Base-by-base conservation (phyloP, 805 yeast species). In the Yamadazyma sp. region DNA sequence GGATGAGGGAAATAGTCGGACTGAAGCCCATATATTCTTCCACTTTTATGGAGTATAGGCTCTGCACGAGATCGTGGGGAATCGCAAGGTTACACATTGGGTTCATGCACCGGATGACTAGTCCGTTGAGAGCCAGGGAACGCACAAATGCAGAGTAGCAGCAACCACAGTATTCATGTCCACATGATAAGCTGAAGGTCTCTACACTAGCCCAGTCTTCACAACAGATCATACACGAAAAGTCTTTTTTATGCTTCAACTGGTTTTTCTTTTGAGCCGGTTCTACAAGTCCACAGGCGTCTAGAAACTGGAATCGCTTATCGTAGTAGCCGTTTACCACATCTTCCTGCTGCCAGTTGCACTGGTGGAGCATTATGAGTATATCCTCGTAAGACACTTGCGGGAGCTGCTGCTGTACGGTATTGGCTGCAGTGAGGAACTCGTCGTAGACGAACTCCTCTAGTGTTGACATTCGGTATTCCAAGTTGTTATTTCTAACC, bases 181-280 rank as follows among this genome's bases (percentile, higher is more conserved):
- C 72, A 58, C 98, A 93, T 11, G 70, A 70, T 12, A 87, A 57
- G 3, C 71, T 59, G 49, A 78, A 85, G 2, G 64, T 59, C 6
- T 42, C 36, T 21, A 62, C 38, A 1, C 44, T 43, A 0, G 53
- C 52, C 18, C 64, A 66, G 0, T 73, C 74, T 15, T 82, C 83
- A 55, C 87, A 85, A 59, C 96, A 90, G n/a, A 90, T 80, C 11
- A 59, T 50, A 55, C 96, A 88, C 18, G 55, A 44, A 45, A 69
- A 32, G 11, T 16, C 12, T 5, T 11, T 15, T 22, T 16, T 22
- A 9, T 10, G 3, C 3, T 15, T 11, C 35, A 21, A 14, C 5
- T 6, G 16, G n/a, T 28, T 28, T 16, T 12, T 11, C 26, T 27
- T 28, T 6, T 18, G 11, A 11, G 21, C 15, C 14, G 22, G 27